Evolutionary conservation across 495 filamentous ascomycete species (phyloP).

Genomic region (Penicillium verhagenii): DNA sequence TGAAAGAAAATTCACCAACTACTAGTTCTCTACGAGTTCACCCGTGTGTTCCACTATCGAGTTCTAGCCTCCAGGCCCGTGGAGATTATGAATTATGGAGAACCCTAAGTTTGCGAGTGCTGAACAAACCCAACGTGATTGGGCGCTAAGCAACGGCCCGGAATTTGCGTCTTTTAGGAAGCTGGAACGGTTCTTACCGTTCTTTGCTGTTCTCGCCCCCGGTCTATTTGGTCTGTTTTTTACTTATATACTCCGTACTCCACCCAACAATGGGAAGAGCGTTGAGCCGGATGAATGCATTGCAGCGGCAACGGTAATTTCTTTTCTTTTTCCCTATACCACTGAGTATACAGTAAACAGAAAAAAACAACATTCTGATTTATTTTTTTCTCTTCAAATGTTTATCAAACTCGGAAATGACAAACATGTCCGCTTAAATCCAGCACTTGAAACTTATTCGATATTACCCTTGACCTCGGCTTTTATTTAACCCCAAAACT

Average conservation of each 20-base stretch:
- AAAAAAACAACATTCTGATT: too few species aligned
- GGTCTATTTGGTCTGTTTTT: too few species aligned
- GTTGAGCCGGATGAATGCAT: slow-evolving; percentile 3
- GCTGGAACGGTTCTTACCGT: not conserved
- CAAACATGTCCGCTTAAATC: not conserved
- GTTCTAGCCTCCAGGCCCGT: not conserved
- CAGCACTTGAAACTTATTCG: not conserved
- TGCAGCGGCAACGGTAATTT: not conserved
- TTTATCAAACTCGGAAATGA: too few species aligned
- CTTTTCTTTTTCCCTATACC: too few species aligned
- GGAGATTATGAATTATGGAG: not conserved
- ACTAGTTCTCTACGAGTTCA: not conserved
- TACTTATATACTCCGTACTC: too few species aligned
- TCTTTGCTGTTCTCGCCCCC: too few species aligned
- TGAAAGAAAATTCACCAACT: too few species aligned
- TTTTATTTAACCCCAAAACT: too few species aligned
- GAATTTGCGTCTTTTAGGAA: not conserved
- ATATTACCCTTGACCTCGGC: too few species aligned
- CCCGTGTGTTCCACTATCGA: not conserved
- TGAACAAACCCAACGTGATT: not conserved
- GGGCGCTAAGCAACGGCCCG: not conserved
- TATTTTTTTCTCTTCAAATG: too few species aligned
- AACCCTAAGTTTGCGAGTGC: too few species aligned
- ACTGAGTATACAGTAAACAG: too few species aligned
- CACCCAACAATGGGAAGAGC: slow-evolving; percentile 1